phyloP scores from a whole-genome alignment of 2,329 filamentous ascomycete species.

The Xylaria arbuscula region DNA sequence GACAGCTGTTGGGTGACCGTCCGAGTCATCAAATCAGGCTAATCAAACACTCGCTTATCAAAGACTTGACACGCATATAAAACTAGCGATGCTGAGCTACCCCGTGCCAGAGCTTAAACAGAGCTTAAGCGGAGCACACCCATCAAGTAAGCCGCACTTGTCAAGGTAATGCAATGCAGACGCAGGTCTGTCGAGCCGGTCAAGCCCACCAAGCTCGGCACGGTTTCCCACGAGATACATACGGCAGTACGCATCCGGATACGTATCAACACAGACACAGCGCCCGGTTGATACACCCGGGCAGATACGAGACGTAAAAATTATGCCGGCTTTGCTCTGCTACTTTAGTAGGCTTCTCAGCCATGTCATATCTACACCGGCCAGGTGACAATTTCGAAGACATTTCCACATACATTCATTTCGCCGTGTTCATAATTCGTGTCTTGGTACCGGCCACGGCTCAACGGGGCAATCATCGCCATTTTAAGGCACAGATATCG shows the following conservation, averaged over 20 bases:
- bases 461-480: conserved; percentile 1
- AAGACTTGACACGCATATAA: conserved; percentile 28
- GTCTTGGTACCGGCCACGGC: conserved; percentile 14
- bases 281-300: background rate
- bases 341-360: background rate
- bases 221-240: conserved; percentile 5
- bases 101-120: conserved; percentile 34
- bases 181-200: conserved; percentile 16
- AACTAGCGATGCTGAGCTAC: conserved; percentile 16
- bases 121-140: conserved; percentile 17
- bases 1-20: conserved; percentile 49
- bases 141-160: conserved; percentile 32
- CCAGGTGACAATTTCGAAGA: conserved; percentile 1
- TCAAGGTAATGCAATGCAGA: conserved; percentile 32
- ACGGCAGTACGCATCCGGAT: conserved; percentile 7
- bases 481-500: background rate
- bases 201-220: conserved; percentile 7
- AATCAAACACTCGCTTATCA: conserved; percentile 39
- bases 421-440: background rate
- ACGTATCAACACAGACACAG: conserved; percentile 3
- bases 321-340: background rate
- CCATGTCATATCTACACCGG: conserved; percentile 3
- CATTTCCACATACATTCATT: background rate
- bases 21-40: conserved; percentile 43
- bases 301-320: conserved; percentile 13